A percentile compares a stretch with the other conserved stretches of the same genome.
Evolutionary conservation across 2,329 filamentous ascomycete species (phyloP).

Genomic region (Penicillium polonicum): DNA sequence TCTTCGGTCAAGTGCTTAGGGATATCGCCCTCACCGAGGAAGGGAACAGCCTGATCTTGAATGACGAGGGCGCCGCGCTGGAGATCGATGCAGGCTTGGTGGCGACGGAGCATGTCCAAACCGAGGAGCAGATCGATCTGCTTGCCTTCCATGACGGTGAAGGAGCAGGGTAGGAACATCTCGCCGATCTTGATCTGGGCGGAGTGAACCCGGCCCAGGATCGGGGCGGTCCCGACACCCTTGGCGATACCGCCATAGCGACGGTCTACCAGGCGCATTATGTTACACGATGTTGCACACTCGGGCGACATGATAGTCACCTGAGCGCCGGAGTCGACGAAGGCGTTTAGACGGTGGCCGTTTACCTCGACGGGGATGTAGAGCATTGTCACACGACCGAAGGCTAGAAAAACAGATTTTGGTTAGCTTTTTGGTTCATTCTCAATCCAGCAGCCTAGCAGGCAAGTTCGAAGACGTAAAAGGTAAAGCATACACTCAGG

Average conservation of each 20-base stretch:
- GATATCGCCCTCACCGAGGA: conserved; percentile 89
- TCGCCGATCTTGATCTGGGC: conserved; percentile 92
- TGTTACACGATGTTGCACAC: conserved; percentile 87
- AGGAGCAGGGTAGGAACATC: conserved; percentile 85
- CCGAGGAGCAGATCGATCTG: conserved; percentile 90
- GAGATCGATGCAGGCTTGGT: conserved; percentile 90
- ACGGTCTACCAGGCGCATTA: conserved; percentile 92
- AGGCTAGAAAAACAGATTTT: conserved; percentile 58
- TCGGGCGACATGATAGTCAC: conserved; percentile 97
- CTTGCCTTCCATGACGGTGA: conserved; percentile 99
- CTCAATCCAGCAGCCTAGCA: neutral
- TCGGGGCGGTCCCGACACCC: conserved; percentile 90
- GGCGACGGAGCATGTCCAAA: conserved; percentile 93
- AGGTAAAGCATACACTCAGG: conserved; percentile 71
- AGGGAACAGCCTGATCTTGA: conserved; percentile 81
- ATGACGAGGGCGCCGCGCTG: conserved; percentile 82
- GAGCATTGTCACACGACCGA: conserved; percentile 91
- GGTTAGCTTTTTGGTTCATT: conserved; percentile 9
- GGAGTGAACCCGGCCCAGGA: conserved; percentile 91
- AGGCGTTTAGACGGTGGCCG: conserved; percentile 84
- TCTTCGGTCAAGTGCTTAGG: conserved; percentile 76
- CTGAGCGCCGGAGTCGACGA: conserved; percentile 96
- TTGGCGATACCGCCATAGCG: conserved; percentile 89
- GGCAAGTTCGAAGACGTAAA: too few relatives aligned
- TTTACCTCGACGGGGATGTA: conserved; percentile 97